Evolutionary conservation across 2,329 filamentous ascomycete species (phyloP).

Genomic region (Thelonectria olida): DNA sequence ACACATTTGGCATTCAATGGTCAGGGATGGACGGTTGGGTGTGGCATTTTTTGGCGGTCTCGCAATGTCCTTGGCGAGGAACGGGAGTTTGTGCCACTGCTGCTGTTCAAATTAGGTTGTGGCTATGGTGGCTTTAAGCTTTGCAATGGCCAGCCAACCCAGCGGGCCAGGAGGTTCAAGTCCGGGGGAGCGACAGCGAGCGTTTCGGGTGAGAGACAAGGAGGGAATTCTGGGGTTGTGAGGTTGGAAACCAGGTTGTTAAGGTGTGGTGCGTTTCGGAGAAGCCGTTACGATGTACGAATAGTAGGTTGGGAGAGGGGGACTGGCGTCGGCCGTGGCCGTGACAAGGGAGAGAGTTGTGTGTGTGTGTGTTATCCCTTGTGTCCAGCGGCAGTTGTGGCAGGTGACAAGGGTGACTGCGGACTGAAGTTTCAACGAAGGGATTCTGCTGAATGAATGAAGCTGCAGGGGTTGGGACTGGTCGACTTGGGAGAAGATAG

Average conservation of each 20-base stretch:
- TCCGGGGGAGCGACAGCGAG: no score
- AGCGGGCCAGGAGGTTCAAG: neutral
- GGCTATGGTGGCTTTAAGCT: neutral
- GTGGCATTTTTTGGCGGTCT: constrained; percentile 1
- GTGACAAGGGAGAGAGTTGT: neutral
- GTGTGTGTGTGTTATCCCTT: neutral
- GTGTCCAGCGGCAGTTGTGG: neutral
- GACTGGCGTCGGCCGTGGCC: neutral
- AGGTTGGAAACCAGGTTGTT: neutral
- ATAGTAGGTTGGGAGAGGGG: neutral
- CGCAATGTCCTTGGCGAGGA: neutral
- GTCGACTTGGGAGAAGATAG: constrained; percentile 2
- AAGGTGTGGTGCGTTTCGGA: neutral
- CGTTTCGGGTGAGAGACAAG: no score
- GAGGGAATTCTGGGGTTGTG: neutral
- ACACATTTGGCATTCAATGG: neutral
- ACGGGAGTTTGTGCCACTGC: neutral
- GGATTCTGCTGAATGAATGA: constrained; percentile 21
- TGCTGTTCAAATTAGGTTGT: neutral
- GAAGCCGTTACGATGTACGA: neutral
- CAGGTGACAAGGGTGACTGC: constrained; percentile 17
- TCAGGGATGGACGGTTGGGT: neutral
- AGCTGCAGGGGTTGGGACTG: constrained; percentile 26
- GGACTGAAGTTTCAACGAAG: neutral
- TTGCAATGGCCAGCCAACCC: neutral